Evolutionary conservation across 257 asterid species (phyloP).

Genomic region (Anisodus tanguticus): DNA sequence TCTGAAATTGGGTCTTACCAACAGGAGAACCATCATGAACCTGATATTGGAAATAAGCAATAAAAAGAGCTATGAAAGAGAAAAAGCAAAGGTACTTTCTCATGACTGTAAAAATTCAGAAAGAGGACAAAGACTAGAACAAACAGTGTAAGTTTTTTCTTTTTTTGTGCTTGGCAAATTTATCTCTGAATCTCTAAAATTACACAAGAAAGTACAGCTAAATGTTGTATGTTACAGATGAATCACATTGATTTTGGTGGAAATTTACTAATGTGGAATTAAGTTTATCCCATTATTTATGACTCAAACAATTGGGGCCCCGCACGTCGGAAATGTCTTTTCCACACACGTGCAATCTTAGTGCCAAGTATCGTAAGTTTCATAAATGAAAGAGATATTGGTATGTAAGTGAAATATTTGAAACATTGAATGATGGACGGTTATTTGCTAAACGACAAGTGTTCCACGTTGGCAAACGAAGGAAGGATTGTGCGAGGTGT

Average conservation of each 20-base stretch:
- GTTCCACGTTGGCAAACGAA: no score
- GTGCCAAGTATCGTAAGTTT: no score
- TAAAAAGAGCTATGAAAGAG: conserved; percentile 45
- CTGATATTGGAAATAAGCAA: conserved; percentile 56
- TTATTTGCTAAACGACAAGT: no score
- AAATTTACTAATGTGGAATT: no score
- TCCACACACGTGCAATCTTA: no score
- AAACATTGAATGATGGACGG: no score
- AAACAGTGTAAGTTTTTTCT: conserved; percentile 35
- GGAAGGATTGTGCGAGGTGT: no score
- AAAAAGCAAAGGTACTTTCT: conserved; percentile 53
- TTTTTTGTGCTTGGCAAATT: not conserved
- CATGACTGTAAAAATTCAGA: conserved; percentile 40
- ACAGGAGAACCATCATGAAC: conserved; percentile 91
- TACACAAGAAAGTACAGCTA: not conserved
- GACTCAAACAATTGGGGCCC: no score
- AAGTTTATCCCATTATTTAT: no score
- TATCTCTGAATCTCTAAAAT: not conserved
- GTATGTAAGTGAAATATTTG: no score
- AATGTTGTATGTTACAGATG: not conserved
- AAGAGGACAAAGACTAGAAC: conserved; percentile 39
- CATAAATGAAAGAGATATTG: no score
- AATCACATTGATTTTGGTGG: conserved; percentile 25
- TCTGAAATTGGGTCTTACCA: conserved; percentile 63
- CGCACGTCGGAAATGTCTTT: no score